phyloP scores from a whole-genome alignment of 108 stramenopile genomes.

The Pseudonitzschia delicatissima region DNA sequence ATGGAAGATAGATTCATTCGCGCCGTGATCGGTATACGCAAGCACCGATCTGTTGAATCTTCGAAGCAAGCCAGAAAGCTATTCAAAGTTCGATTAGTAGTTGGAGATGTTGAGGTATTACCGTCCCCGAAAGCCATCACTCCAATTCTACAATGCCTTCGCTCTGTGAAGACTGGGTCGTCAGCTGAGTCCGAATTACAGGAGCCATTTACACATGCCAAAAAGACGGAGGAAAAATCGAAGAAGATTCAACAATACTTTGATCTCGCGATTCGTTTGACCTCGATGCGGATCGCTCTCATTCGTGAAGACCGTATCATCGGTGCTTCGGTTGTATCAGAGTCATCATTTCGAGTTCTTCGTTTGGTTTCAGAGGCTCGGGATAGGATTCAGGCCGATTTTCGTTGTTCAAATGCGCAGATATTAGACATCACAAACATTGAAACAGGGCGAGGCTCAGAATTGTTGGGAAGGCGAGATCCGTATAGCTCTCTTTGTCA shows the following conservation, averaged over 20 bases:
- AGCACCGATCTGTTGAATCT: conserved; percentile 9
- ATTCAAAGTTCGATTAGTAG: conserved; percentile 20
- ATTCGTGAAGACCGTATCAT: background rate
- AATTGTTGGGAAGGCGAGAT: conserved; percentile 44
- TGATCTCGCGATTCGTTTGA: conserved; percentile 34
- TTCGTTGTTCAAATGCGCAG: conserved; percentile 41
- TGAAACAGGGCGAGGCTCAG: conserved; percentile 23
- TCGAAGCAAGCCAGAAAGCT: conserved; percentile 1
- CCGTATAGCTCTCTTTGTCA: conserved; percentile 35
- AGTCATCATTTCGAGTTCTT: conserved; percentile 26
- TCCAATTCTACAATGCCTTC: conserved; percentile 5
- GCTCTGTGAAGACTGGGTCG: background rate
- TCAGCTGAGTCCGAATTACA: background rate
- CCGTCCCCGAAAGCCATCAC: conserved; percentile 13
- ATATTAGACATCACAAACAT: conserved; percentile 34
- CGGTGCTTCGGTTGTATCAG: conserved; percentile 28
- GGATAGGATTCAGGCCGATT: conserved; percentile 36
- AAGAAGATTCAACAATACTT: conserved; percentile 1
- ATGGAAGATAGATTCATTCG: conserved; percentile 45
- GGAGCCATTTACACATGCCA: background rate
- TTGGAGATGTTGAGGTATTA: conserved; percentile 35
- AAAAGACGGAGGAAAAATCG: background rate
- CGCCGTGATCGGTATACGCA: conserved; percentile 15
- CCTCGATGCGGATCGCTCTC: conserved; percentile 29
- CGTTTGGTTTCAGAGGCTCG: conserved; percentile 7